phyloP scores from a whole-genome alignment of 2,329 filamentous ascomycete species.

The Onygena corvina region DNA sequence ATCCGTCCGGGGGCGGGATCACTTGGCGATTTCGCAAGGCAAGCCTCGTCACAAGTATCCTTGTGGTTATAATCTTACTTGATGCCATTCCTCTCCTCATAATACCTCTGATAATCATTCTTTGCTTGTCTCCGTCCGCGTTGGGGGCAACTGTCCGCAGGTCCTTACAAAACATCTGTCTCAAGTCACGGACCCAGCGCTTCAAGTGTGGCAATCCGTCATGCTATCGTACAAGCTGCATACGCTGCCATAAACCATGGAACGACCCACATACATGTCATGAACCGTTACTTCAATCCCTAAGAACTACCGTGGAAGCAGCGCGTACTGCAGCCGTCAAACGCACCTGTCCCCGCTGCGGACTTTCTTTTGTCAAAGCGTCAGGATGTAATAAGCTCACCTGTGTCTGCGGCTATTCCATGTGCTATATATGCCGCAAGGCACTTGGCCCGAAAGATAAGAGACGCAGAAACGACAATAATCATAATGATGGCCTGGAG shows the following conservation, averaged over 20 bases:
- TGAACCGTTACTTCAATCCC: conserved; percentile 65
- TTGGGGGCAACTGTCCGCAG: conserved; percentile 42
- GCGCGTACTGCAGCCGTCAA: conserved; percentile 91
- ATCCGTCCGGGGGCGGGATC: conserved; percentile 42
- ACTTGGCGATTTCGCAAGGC: conserved; percentile 47
- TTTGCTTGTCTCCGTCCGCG: conserved; percentile 44
- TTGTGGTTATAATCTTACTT: conserved; percentile 33
- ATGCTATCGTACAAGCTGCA: conserved; percentile 63
- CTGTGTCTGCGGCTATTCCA: conserved; percentile 89
- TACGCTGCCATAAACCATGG: conserved; percentile 73
- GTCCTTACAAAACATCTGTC: conserved; percentile 55
- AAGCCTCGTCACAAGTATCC: conserved; percentile 44
- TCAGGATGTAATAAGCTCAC: conserved; percentile 94
- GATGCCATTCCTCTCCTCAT: conserved; percentile 35
- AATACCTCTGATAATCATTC: conserved; percentile 42
- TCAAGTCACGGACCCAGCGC: conserved; percentile 58
- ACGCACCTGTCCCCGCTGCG: conserved; percentile 83
- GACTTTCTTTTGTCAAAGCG: conserved; percentile 83
- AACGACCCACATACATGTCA: conserved; percentile 81
- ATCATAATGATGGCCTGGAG: background rate
- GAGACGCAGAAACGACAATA: conserved; percentile 16
- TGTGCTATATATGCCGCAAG: conserved; percentile 93
- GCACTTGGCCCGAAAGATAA: conserved; percentile 33
- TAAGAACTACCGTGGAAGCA: conserved; percentile 81
- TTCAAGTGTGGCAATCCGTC: conserved; percentile 62